These are phyloP conservation scores for Phytophthora uliginosa DNA, from an alignment of 352 stramenopile genomes.

Conservation along the genomic window DNA sequence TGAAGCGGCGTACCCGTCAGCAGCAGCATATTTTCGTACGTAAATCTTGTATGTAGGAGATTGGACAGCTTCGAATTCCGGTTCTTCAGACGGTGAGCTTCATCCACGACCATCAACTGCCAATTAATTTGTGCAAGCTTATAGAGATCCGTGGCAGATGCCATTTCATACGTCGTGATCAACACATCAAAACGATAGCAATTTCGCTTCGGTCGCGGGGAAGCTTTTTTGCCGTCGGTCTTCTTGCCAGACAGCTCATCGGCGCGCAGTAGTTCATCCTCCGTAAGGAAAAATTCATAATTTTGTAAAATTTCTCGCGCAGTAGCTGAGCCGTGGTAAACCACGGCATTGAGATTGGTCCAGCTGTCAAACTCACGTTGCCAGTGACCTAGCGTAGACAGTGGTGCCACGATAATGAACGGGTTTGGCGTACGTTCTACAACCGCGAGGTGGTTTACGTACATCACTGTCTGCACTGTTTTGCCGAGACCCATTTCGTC, in stretches of 20 bases:
- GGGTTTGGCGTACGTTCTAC: constrained; percentile 96
- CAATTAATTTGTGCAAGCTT: constrained; percentile 96
- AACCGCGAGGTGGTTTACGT: constrained; percentile 96
- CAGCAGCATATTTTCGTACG: constrained; percentile 88
- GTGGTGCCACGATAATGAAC: constrained; percentile 98
- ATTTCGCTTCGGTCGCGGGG: constrained; percentile 50
- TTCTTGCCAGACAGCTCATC: constrained; percentile 43
- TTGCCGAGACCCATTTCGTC: constrained; percentile 99
- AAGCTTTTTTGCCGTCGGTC: constrained; percentile 29
- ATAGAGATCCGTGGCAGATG: constrained; percentile 94
- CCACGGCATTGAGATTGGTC: constrained; percentile 98
- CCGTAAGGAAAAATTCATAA: constrained; percentile 95
- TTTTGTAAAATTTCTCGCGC: constrained; percentile 94
- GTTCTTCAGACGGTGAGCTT: constrained; percentile 99
- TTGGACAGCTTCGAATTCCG: constrained; percentile 96
- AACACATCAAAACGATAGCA: constrained; percentile 98
- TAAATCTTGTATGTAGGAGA: constrained; percentile 83
- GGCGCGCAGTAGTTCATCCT: constrained; percentile 54
- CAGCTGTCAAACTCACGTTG: constrained; percentile 96
- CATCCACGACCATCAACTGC: constrained; percentile 98
- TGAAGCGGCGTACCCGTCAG: constrained; percentile 93
- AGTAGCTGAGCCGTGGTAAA: constrained; percentile 97
- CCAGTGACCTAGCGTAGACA: constrained; percentile 99
- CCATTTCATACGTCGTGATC: constrained; percentile 99
- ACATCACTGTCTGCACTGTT: constrained; percentile 96